A percentile compares a stretch with the other conserved stretches of the same genome.
These are phyloP conservation scores for Umbelopsis isabellina DNA, from an alignment of 192 early-diverging fungal species.

Conservation along the genomic window DNA sequence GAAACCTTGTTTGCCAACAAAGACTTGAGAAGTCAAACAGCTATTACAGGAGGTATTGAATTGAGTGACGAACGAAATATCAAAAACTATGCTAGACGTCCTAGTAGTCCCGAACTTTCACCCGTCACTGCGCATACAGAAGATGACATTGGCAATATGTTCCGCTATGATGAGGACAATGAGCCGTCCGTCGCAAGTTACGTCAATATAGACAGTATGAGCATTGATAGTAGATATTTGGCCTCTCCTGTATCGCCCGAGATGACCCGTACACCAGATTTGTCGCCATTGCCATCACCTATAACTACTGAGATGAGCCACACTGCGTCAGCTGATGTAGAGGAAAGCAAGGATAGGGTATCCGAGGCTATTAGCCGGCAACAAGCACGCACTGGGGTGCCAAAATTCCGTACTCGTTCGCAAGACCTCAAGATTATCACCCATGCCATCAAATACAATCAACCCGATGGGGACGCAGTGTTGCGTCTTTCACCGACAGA, in stretches of 20 bases:
- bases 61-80: conserved; percentile 16
- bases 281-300: background rate
- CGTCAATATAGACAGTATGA: background rate
- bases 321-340: background rate
- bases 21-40: conserved; percentile 29
- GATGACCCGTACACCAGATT: background rate
- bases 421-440: conserved; percentile 18
- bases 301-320: background rate
- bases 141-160: conserved; percentile 3
- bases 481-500: background rate
- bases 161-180: background rate
- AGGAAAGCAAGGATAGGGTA: conserved; percentile 14
- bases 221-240: background rate
- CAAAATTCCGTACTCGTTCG: conserved; percentile 16
- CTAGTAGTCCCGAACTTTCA: conserved; percentile 2
- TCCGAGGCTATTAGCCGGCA: conserved; percentile 8
- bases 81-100: conserved; percentile 13
- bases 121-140: conserved; percentile 8
- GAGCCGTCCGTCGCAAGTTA: conserved; percentile 1
- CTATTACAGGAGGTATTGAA: conserved; percentile 33
- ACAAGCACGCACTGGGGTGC: conserved; percentile 13
- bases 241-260: conserved; percentile 4
- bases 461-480: background rate
- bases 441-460: background rate
- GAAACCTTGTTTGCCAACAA: conserved; percentile 34